phyloP scores from a whole-genome alignment of 805 yeast genomes.

The Zygosaccharomyces siamensis region DNA sequence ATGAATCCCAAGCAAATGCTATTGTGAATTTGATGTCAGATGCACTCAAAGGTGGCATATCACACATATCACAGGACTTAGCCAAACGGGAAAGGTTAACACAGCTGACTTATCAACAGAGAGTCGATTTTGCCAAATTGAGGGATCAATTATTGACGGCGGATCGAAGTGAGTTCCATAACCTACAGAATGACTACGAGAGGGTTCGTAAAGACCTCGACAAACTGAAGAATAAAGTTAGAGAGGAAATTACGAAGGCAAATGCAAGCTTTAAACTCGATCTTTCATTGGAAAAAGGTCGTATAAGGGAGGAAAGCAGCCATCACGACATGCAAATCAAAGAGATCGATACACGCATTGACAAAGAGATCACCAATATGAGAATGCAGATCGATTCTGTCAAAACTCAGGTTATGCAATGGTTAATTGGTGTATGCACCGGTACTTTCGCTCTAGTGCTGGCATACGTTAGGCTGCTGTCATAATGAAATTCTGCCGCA shows the following conservation, averaged over 20 bases:
- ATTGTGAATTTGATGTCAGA: conserved; percentile 68
- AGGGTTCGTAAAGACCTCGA: conserved; percentile 78
- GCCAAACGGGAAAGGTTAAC: conserved; percentile 83
- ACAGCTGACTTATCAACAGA: conserved; percentile 87
- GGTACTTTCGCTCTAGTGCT: conserved; percentile 94
- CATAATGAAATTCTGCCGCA: conserved; percentile 33
- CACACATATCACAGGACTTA: conserved; percentile 65
- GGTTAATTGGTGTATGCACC: conserved; percentile 97
- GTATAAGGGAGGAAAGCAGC: conserved; percentile 90
- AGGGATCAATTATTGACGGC: conserved; percentile 86
- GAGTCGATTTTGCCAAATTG: conserved; percentile 92
- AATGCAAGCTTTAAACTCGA: conserved; percentile 89
- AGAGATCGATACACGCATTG: conserved; percentile 91
- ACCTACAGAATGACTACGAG: conserved; percentile 82
- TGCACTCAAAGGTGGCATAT: conserved; percentile 77
- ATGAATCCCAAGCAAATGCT: conserved; percentile 69
- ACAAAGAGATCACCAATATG: conserved; percentile 91
- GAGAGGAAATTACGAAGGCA: conserved; percentile 87
- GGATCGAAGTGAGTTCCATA: conserved; percentile 80
- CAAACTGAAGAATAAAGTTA: conserved; percentile 73
- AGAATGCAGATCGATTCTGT: conserved; percentile 93
- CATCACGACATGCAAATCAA: conserved; percentile 89
- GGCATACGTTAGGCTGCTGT: conserved; percentile 82
- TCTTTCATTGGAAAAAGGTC: conserved; percentile 87
- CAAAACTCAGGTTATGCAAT: conserved; percentile 94